These are phyloP conservation scores for Tetrapyrgos nigripes DNA, from an alignment of 1,284 basidiomycete species.

Conservation along the genomic window DNA sequence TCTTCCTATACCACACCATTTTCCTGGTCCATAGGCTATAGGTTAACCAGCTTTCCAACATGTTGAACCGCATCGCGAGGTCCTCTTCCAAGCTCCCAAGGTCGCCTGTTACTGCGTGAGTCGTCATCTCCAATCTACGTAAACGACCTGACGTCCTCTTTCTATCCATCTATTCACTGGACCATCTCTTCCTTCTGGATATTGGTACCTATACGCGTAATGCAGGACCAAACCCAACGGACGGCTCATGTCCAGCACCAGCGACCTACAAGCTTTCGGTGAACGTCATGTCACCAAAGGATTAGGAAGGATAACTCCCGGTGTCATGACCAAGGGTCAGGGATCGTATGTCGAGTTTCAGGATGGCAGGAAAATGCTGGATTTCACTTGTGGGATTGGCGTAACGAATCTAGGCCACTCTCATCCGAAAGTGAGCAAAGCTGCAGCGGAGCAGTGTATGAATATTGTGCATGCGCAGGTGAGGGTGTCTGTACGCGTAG, in stretches of 20 bases:
- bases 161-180: too few relatives aligned
- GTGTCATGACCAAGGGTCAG: slow-evolving; percentile 78
- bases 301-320: slow-evolving; percentile 69
- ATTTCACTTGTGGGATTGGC: slow-evolving; percentile 89
- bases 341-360: slow-evolving; percentile 79
- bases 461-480: slow-evolving; percentile 83
- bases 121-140: too few relatives aligned
- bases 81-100: too few relatives aligned
- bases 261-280: slow-evolving; percentile 49
- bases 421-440: slow-evolving; percentile 86
- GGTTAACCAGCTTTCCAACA: too few relatives aligned
- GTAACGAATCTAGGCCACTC: slow-evolving; percentile 87
- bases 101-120: too few relatives aligned
- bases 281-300: slow-evolving; percentile 75
- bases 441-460: slow-evolving; percentile 87
- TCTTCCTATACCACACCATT: too few relatives aligned
- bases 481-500: slow-evolving; percentile 5
- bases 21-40: too few relatives aligned
- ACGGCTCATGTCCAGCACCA: slow-evolving; percentile 9
- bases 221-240: background rate
- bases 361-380: slow-evolving; percentile 77
- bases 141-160: too few relatives aligned
- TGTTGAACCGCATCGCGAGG: too few relatives aligned
- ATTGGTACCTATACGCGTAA: too few relatives aligned
- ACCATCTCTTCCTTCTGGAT: too few relatives aligned